These are phyloP conservation scores for Noccaea caerulescens DNA, from an alignment of 345 rosid species.

Conservation along the genomic window DNA sequence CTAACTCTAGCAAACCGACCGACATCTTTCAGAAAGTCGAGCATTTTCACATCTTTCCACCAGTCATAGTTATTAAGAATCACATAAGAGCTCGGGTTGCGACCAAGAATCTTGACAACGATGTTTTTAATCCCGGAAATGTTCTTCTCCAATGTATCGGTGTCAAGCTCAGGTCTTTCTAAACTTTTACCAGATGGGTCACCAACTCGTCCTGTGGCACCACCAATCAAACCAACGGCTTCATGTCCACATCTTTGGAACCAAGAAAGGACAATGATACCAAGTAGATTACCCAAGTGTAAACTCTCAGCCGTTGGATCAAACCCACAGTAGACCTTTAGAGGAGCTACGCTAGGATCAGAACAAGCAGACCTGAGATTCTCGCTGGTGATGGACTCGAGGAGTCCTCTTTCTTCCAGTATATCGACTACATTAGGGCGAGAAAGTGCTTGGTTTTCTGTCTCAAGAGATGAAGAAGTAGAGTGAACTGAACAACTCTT, in stretches of 20 bases:
- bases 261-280: conserved; percentile 94
- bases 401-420: conserved; percentile 79
- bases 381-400: conserved; percentile 80
- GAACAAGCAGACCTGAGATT: conserved; percentile 71
- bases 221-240: conserved; percentile 87
- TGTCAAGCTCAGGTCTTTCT: conserved; percentile 89
- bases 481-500: conserved; percentile 44
- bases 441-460: conserved; percentile 37
- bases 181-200: conserved; percentile 95
- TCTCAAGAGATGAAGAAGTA: conserved; percentile 41
- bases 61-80: conserved; percentile 89
- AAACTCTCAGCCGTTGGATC: conserved; percentile 96
- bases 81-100: conserved; percentile 40
- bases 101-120: conserved; percentile 53
- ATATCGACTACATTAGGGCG: conserved; percentile 66
- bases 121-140: conserved; percentile 55
- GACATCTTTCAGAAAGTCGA: conserved; percentile 79
- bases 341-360: conserved; percentile 46
- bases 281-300: conserved; percentile 91
- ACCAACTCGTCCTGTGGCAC: conserved; percentile 91
- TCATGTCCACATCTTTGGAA: conserved; percentile 87
- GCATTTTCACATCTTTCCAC: conserved; percentile 86
- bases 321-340: conserved; percentile 88
- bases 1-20: conserved; percentile 90
- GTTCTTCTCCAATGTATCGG: conserved; percentile 60